Conservation (phyloP, 164 flowering plant genomes). For the Platanus orientalis region DNA sequence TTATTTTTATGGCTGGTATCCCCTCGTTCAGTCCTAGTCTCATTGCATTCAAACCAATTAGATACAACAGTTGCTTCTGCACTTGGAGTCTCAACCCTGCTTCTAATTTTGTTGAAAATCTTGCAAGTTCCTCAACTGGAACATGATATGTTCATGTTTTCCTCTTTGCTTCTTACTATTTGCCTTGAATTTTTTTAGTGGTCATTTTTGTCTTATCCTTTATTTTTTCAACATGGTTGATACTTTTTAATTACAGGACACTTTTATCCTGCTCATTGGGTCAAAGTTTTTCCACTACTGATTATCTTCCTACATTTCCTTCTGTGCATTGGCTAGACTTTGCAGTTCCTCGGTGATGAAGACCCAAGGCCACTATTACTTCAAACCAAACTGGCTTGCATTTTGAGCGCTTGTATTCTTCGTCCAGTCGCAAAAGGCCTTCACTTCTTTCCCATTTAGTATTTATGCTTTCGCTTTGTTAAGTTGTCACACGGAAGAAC, state of each 20-base stretch:
- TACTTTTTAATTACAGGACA: too few species aligned
- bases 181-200: too few species aligned
- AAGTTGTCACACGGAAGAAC: too few species aligned
- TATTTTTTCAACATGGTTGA: too few species aligned
- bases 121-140: neutral
- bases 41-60: neutral
- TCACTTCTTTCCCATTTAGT: neutral
- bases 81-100: neutral
- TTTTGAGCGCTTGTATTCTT: neutral
- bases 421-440: neutral
- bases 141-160: neutral
- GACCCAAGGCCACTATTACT: slow-evolving; percentile 16
- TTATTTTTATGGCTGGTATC: neutral
- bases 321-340: slow-evolving; percentile 32
- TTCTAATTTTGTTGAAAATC: neutral
- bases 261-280: slow-evolving; percentile 2
- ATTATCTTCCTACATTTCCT: slow-evolving; percentile 13
- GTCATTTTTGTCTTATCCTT: too few species aligned
- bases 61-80: neutral
- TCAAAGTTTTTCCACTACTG: slow-evolving; percentile 6
- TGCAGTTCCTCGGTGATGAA: slow-evolving; percentile 64
- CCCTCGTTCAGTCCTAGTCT: too few species aligned
- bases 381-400: slow-evolving; percentile 10
- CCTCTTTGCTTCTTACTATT: too few species aligned
- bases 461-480: too few species aligned